Conservation (phyloP, 2,329 filamentous ascomycete genomes). For the Beauveria brongniartii region DNA sequence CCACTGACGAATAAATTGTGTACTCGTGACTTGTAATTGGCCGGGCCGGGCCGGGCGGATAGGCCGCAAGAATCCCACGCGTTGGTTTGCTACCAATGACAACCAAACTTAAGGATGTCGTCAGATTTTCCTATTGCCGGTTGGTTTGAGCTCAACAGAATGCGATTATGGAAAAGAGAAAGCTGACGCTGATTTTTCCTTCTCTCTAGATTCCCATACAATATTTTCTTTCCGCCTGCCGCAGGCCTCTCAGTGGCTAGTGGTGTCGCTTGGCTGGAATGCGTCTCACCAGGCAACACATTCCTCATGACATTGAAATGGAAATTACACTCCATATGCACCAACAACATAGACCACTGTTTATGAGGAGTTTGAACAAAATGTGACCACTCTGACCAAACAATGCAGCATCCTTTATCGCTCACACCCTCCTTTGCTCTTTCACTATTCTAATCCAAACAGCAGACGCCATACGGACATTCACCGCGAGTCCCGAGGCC, state of each 20-base stretch:
- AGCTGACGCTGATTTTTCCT: neutral
- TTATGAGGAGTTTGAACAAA: conserved; percentile 1
- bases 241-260: neutral
- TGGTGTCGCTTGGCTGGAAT: conserved; percentile 24
- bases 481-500: neutral
- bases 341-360: neutral
- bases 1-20: neutral
- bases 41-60: neutral
- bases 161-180: neutral
- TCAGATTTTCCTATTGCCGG: neutral
- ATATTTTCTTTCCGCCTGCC: neutral
- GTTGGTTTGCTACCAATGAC: neutral
- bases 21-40: conserved; percentile 7
- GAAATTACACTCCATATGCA: conserved; percentile 16
- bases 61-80: neutral
- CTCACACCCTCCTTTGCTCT: neutral
- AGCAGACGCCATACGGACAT: neutral
- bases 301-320: conserved; percentile 27
- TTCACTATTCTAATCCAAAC: neutral
- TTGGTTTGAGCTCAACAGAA: neutral
- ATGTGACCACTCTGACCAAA: neutral
- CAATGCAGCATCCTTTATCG: neutral
- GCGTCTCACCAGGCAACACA: conserved; percentile 30
- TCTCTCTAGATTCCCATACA: neutral
- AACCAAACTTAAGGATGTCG: neutral